Evolutionary conservation across 768 basidiomycete genomes (phyloP).

Genomic region (Tulasnella sp.): DNA sequence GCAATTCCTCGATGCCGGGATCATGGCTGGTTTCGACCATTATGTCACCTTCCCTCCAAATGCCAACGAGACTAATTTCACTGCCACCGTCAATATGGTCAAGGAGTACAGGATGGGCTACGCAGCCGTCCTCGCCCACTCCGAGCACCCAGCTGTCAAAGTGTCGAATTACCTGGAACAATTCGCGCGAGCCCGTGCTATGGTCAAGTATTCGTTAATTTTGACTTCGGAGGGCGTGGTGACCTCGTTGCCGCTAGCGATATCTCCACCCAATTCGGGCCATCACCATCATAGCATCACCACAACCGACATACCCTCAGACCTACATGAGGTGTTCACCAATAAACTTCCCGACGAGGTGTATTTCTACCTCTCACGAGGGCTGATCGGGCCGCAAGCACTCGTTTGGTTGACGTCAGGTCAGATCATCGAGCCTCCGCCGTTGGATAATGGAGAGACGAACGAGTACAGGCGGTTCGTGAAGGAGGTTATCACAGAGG

Average conservation of each 20-base stretch:
- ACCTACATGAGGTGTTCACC: constrained; percentile 94
- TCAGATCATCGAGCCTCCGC: constrained; percentile 77
- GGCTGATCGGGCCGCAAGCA: constrained; percentile 81
- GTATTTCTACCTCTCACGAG: constrained; percentile 93
- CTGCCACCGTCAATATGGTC: constrained; percentile 87
- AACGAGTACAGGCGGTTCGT: constrained; percentile 92
- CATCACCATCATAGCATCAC: constrained; percentile 62
- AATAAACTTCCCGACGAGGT: constrained; percentile 92
- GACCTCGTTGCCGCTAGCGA: constrained; percentile 71
- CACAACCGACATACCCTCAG: constrained; percentile 80
- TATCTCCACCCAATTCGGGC: constrained; percentile 49
- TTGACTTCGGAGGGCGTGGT: constrained; percentile 83
- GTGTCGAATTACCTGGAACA: constrained; percentile 73
- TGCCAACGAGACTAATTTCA: constrained; percentile 73
- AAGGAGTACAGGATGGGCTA: constrained; percentile 89
- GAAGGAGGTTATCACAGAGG: constrained; percentile 94
- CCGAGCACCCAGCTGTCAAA: constrained; percentile 79
- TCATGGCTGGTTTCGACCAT: constrained; percentile 86
- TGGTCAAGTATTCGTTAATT: constrained; percentile 89
- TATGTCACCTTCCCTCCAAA: constrained; percentile 78
- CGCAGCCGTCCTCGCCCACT: constrained; percentile 63
- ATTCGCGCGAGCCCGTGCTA: constrained; percentile 82
- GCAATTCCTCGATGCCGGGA: constrained; percentile 90
- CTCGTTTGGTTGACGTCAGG: constrained; percentile 87
- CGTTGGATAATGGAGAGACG: constrained; percentile 92